Evolutionary conservation across 2,329 filamentous ascomycete species (phyloP), one percentile per base, ranked within the genome.

Genomic region (Macrophomina pseudophaseolina): DNA sequence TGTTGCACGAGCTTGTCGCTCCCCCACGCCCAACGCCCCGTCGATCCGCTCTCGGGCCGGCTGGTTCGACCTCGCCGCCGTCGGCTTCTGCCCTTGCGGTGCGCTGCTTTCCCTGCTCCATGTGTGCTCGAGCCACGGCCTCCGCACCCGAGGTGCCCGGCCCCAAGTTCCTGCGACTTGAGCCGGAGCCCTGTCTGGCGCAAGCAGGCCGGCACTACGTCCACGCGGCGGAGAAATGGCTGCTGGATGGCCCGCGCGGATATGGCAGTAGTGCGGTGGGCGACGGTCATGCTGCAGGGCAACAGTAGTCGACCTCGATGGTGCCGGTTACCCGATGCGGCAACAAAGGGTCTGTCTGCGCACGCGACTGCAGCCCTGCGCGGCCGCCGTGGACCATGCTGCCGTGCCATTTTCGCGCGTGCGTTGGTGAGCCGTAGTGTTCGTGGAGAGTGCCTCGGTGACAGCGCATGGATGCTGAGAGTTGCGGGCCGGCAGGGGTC

Each of bases 1-100:
- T 44, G 54, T 46, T 59, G 54, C 54, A 44, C 54, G 54, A 59
- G 54, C 28, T 49, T 49, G 58, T 62, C 58, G 58, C 58, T 62
- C 58, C 58, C 58, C 58, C 58, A 62, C 58, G 58, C 58, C 23
- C 11, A 12, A 38, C 35, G 11, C 35, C 35, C 35, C n/a, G 56
- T 44, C 42, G 58, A 62, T 62, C 58, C 32, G 18, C n/a, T 18
- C 42, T 16, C 42, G 44, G 58, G 28, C 42, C 58, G 56, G 56
- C 56, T 33, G 51, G 35, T 35, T 18, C 32, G 30, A n/a, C 7
- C 23, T n/a, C 32, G 51, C 33, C 28, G 42, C 48, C 23, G 23
- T 42, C 56, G 56, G 56, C 58, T 49, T 35, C 32, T 62, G 56
- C 18, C 42, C 40, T 18, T 23, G 5, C 30, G 23, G 23, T 23